Evolutionary conservation across 371 early-diverging fungal species (phyloP).

Genomic region (Paraphysoderma sedebokerense): DNA sequence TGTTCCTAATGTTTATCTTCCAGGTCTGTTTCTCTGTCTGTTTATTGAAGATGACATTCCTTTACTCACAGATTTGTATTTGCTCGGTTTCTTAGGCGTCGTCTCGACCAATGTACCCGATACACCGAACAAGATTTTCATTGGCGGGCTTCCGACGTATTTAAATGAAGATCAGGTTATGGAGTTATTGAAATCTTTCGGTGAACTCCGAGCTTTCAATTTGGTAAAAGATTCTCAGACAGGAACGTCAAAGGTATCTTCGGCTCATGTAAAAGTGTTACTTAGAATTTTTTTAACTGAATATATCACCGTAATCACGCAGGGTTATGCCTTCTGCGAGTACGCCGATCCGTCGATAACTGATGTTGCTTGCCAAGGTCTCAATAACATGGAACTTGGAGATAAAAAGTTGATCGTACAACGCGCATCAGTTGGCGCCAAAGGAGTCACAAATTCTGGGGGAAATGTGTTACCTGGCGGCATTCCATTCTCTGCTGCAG

Average conservation of each 20-base stretch:
- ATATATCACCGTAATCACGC: neutral
- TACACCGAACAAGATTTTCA: slow-evolving; percentile 80
- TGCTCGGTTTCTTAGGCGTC: slow-evolving; percentile 38
- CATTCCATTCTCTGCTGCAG: slow-evolving; percentile 5
- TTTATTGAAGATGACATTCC: neutral
- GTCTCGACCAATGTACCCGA: slow-evolving; percentile 72
- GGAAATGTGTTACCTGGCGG: neutral
- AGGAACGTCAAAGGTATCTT: slow-evolving; percentile 55
- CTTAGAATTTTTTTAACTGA: neutral
- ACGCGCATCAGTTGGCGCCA: slow-evolving; percentile 49
- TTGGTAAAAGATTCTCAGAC: slow-evolving; percentile 70
- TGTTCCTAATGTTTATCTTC: slow-evolving; percentile 3
- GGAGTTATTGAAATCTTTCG: slow-evolving; percentile 83
- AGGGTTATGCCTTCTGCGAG: slow-evolving; percentile 95
- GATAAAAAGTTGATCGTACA: slow-evolving; percentile 89
- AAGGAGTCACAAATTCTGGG: neutral
- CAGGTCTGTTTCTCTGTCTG: neutral
- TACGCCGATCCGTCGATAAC: slow-evolving; percentile 73
- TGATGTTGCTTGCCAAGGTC: slow-evolving; percentile 81
- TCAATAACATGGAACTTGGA: slow-evolving; percentile 88
- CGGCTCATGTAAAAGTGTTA: neutral
- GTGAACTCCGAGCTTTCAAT: slow-evolving; percentile 77
- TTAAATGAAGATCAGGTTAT: slow-evolving; percentile 84
- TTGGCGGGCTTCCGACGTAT: slow-evolving; percentile 81
- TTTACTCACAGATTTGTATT: neutral